Base-by-base conservation (phyloP, 164 flowering plant genomes). In the Houttuynia cordata region DNA sequence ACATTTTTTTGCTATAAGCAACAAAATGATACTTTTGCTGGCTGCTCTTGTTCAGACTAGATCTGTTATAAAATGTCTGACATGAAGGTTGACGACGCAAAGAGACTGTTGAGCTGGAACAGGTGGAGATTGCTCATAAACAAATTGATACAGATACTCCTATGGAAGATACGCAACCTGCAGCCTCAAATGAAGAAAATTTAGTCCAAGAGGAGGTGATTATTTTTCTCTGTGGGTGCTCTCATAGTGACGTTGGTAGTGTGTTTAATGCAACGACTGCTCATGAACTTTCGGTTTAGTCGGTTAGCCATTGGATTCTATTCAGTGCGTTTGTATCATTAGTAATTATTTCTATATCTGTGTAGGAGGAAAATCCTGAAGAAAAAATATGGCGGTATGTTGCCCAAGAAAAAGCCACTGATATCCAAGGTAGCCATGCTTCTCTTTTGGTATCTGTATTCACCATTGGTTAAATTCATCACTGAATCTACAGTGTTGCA, bases 341-440 rank as follows among this genome's bases (percentile, higher is more conserved):
- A 30, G 21, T n/a, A 57, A 56, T 34, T 68, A 7, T 25, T 23
- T 6, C 13, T 13, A n/a, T 62, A 22, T 64, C 23, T 73, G 74
- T 74, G 56, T 71, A 90, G 97, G 97, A 87, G 74, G 90, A n/a
- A 74, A 66, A 53, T 51, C 5, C 59, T 85, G 57, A 90, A 84
- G 84, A 87, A 83, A 63, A 90, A 90, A 76, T 90, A 90, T 72
- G 97, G 95, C 58, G 97, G 95, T 56, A 62, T 90, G 18, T 7
- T 85, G 62, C 88, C 87, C 8, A 90, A 75, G 77, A 90, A 83
- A 70, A 81, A 82, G 56, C 96, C 97, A 23, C 75, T 91, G 39
- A 91, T 91, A 53, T 80, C 96, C 53, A 88, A 91, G 91, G 97
- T 91, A 70, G 47, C 34, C 37, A 9, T 42, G n/a, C 23, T 17